phyloP scores from a whole-genome alignment of 176 grass and related monocot species.

The Hordeum marinum region DNA sequence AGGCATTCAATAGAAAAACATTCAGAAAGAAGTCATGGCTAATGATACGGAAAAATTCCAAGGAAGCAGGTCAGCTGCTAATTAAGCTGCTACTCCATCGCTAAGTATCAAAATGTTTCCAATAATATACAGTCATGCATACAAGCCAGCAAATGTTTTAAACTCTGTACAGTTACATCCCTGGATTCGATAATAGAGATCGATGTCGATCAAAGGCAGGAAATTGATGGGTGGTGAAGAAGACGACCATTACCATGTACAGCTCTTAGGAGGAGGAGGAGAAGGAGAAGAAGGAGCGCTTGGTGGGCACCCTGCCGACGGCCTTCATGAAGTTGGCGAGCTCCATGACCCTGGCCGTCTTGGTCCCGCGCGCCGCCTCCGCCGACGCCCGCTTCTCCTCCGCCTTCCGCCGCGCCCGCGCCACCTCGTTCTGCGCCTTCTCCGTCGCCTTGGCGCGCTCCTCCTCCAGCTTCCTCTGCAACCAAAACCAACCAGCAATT shows the following conservation, averaged over 20 bases:
- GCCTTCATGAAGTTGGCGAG: slow-evolving; percentile 61
- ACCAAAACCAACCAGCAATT: neutral
- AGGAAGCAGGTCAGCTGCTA: too few relatives aligned
- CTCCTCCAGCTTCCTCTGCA: slow-evolving; percentile 62
- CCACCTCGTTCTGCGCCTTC: slow-evolving; percentile 62
- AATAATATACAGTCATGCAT: neutral
- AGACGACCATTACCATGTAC: too few relatives aligned
- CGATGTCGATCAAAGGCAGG: neutral
- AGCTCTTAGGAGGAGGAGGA: neutral
- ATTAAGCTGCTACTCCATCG: too few relatives aligned
- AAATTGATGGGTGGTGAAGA: neutral
- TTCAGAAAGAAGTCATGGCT: too few relatives aligned
- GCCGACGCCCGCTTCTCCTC: slow-evolving; percentile 58
- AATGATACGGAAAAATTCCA: too few relatives aligned
- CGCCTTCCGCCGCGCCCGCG: slow-evolving; percentile 46
- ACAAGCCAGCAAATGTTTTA: neutral
- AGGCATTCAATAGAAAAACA: too few relatives aligned
- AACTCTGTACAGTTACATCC: neutral
- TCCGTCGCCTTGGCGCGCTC: slow-evolving; percentile 62
- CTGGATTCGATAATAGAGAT: neutral
- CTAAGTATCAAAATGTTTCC: neutral
- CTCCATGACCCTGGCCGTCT: slow-evolving; percentile 49
- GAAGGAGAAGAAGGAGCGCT: slow-evolving; percentile 57
- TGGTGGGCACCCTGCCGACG: slow-evolving; percentile 54
- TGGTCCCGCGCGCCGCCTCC: slow-evolving; percentile 48